Evolutionary conservation across 2,329 filamentous ascomycete genomes (phyloP), one percentile per base, ranked within the genome.

Genomic region (Pyrenophora tritici-repentis): DNA sequence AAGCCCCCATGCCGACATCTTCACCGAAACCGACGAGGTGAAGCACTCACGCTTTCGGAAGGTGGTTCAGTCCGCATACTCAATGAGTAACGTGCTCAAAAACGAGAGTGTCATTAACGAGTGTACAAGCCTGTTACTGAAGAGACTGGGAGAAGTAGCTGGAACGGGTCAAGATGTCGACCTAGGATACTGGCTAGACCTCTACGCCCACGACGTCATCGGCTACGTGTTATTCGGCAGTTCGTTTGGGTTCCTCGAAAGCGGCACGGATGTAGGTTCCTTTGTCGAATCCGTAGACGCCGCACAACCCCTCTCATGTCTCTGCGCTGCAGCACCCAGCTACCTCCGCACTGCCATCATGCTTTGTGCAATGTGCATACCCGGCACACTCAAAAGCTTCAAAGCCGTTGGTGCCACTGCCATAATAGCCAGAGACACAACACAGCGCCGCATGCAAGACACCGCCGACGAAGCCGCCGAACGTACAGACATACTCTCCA

Each of bases 161-260:
- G 53, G 54, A 18, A 43, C 33, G 18, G 55, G 58, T 5, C 39
- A 61, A 46, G 29, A 43, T 3, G 48, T 71, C 13, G 62, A 71
- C 33, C 40, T 68, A 14, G 66, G 66, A 1, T 41, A 54, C 18
- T 72, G 67, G 68, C 41, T 69, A 38, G 60, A 70, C 34, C 52
- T 60, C 42, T 63, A 56, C 3, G 47, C 56, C 17, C 44, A 75
- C 67, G 76, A 79, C 47, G 69, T 77, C n/a, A 66, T 77, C 14
- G 74, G 76, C 14, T 70, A 72, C 24, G 54, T 77, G 16, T 73
- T 70, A 17, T 79, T 77, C 38, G 72, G 76, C 16, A 64, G 67
- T 8, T 68, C 69, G 43, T 75, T 78, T 43, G 76, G 77, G 2
- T 79, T 78, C 55, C 63, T 79, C 42, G 61, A 77, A 18, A 57